These are phyloP conservation scores for Arabidopsis hybrid DNA, from an alignment of 441 rosid genomes.

Conservation along the genomic window DNA sequence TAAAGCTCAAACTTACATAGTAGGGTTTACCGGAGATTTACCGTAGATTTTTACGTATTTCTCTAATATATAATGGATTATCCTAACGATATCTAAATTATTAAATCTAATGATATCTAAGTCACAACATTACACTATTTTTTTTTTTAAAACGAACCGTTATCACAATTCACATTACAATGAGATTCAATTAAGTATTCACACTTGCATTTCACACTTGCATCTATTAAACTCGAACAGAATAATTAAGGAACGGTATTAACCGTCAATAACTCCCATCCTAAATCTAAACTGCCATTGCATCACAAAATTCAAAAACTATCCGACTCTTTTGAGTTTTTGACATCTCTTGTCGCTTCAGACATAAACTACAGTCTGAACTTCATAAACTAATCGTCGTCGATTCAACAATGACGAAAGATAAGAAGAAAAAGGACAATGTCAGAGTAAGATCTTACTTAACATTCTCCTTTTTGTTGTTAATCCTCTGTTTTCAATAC, in stretches of 20 bases:
- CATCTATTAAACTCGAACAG: background rate
- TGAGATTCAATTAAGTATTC: background rate
- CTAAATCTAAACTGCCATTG: slow-evolving; percentile 21
- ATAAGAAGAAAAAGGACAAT: slow-evolving; percentile 40
- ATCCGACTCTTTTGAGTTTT: background rate
- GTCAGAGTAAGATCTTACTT: slow-evolving; percentile 33
- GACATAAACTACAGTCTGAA: slow-evolving; percentile 8
- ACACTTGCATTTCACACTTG: background rate
- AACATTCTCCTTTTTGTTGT: background rate
- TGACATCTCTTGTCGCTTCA: slow-evolving; percentile 28
- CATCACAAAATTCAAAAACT: slow-evolving; percentile 15
- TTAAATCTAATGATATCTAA: no score
- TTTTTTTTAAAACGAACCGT: no score
- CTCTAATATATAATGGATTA: no score
- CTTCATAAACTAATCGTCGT: background rate
- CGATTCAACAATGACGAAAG: slow-evolving; percentile 33
- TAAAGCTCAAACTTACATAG: background rate
- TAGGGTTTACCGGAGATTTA: no score
- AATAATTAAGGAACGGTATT: slow-evolving; percentile 8
- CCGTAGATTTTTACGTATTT: no score
- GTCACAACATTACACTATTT: no score
- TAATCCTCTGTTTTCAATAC: slow-evolving; percentile 2
- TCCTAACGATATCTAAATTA: no score
- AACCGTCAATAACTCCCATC: slow-evolving; percentile 2
- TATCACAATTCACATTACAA: no score